Evolutionary conservation across 1,284 basidiomycete genomes (phyloP), one percentile per base, ranked within the genome.

Genomic region (Moesziomyces sp.): DNA sequence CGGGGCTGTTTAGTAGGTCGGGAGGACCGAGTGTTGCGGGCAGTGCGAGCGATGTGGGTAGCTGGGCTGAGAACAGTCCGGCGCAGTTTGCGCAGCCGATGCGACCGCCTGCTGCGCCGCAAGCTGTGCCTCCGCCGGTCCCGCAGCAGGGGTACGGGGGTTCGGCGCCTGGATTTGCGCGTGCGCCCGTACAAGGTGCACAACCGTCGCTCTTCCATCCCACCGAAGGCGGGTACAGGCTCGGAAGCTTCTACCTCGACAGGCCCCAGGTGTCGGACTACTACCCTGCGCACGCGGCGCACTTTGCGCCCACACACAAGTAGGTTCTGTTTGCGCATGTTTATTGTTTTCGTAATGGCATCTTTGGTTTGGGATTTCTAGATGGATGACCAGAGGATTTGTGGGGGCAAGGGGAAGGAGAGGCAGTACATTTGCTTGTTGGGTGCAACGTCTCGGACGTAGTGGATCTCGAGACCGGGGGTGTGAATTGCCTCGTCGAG

Each of bases 401-500:
- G 77, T 14, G 69, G 54, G 19, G 94, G 93, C 23, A 98, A 88
- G 49, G 91, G 87, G 87, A 99, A 99, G 80, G 91, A 91, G 56
- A 99, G 89, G 85, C 97, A 97, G 85, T 97, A 99, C 97, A 99
- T 99, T 80, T 96, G 92, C 86, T 99, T 99, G 86, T 91, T 93
- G 3, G 97, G 97, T 3, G 96, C 94, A 9, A 99, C 96, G 14
- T 91, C 91, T 51, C 97, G 89, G 35, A 99, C 96, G 74, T 91
- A 88, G 79, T 94, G 91, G 14, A 95, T 85, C 33, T 84, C 54
- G 63, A 86, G 86, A 5, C 52, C 50, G 8, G 44, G n/a, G 14
- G 63, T 62, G 6, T 43, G 21, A 18, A 46, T 0, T 0, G 26
- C 69, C 0, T 7, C 21, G n/a, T 72, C 69, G 18, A 53, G 47